Base-by-base conservation (phyloP, 2,329 filamentous ascomycete genomes). In the Teratosphaeria nubilosa region DNA sequence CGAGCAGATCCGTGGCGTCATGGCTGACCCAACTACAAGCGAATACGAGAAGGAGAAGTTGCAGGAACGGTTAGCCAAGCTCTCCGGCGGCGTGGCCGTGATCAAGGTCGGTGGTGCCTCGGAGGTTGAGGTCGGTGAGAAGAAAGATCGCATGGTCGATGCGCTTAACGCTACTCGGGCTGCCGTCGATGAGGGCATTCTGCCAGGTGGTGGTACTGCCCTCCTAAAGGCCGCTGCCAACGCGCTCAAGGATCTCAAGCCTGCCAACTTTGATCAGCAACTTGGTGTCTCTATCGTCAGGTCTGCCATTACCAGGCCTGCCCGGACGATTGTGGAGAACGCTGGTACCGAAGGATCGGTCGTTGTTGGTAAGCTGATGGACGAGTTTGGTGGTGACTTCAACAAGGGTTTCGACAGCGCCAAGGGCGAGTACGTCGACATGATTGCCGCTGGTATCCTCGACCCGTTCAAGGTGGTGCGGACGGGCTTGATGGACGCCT, bases 11-110 rank as follows among this genome's bases (percentile, higher is more conserved):
- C 91, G 94, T 68, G 91, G 92, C 67, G 91, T 97, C 77, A 96
- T 96, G 81, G 83, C 81, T 63, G 94, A 99, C 80, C 88, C 92
- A 65, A 86, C 84, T 69, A 99, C 94, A 64, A 96, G 91, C 54
- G 94, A 99, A 73, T 99, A 99, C 80, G 94, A 99, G 85, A 97
- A 96, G 85, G 94, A 99, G 88, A 99, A 99, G 86, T 90, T 99
- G 65, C 94, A 97, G 81, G 94, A 99, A 83, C 94, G 94, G 80
- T 89, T 99, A 62, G 94, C 94, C 69, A 99, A 99, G 86, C 89
- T 99, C 67, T 97, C 94, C 66, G 94, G 94, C 65, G 94, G 94
- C 83, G 94, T 99, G 69, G 94, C 94, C 69, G 94, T 99, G 78
- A 97, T 99, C 84, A 96, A 95, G 85, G 94, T 99, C 64, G 94